A percentile compares a stretch with the other conserved stretches of the same genome.
Evolutionary conservation across 345 rosid species (phyloP).

Genomic region (Sonneratia caseolaris): DNA sequence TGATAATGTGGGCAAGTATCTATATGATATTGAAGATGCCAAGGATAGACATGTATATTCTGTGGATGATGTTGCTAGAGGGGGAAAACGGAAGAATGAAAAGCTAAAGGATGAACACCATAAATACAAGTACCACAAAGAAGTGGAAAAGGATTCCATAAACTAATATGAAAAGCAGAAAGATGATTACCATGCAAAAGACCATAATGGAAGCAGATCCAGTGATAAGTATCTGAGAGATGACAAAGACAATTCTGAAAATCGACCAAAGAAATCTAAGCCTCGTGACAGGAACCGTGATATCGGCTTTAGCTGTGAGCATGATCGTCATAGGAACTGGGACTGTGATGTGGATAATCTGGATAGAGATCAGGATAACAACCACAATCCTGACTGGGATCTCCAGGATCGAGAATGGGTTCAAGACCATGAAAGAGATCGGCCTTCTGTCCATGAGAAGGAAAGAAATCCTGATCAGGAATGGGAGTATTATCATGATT

Average conservation of each 20-base stretch:
- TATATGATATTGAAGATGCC: constrained; percentile 44
- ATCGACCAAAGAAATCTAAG: constrained; percentile 44
- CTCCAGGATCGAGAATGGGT: constrained; percentile 26
- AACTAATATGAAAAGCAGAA: constrained; percentile 50
- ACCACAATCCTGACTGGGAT: constrained; percentile 26
- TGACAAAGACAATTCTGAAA: constrained; percentile 39
- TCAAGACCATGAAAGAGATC: constrained; percentile 32
- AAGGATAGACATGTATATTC: constrained; percentile 32
- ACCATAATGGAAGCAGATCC: constrained; percentile 35
- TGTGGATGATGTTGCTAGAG: constrained; percentile 45
- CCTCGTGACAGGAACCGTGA: constrained; percentile 42
- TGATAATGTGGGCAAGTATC: constrained; percentile 48
- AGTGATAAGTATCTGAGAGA: constrained; percentile 47
- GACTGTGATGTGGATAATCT: constrained; percentile 27
- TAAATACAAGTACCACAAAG: constrained; percentile 45
- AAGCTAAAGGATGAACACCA: constrained; percentile 51
- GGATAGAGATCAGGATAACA: constrained; percentile 20
- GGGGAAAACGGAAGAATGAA: constrained; percentile 54
- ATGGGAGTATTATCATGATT: constrained; percentile 20
- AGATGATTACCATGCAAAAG: constrained; percentile 56
- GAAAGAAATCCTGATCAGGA: constrained; percentile 35
- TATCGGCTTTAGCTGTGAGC: constrained; percentile 20
- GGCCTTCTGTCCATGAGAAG: constrained; percentile 24
- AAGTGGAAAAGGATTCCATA: constrained; percentile 41
- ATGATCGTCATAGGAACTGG: constrained; percentile 23